Base-by-base conservation (phyloP, 768 basidiomycete genomes). In the Hericium alpestre region DNA sequence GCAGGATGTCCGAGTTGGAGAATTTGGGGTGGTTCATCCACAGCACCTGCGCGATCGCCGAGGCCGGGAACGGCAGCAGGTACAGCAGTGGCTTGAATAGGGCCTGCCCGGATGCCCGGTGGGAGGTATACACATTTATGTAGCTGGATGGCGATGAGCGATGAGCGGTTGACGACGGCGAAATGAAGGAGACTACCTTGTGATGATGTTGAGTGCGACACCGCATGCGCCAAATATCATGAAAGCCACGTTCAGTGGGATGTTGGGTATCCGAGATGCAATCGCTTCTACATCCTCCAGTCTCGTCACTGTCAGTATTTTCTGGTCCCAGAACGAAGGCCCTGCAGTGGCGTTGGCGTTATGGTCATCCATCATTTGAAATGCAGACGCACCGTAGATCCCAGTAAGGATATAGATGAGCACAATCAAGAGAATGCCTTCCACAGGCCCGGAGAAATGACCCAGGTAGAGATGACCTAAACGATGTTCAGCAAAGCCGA, bases 361-460 rank as follows among this genome's bases (percentile, higher is more conserved):
- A 10, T 10, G 43, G 7, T 18, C 43, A 46, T 9, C 20, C 0
- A 3, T 46, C 10, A 46, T 20, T n/a, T 9, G 16, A 11, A n/a
- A 25, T 20, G 11, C 15, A 20, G 37, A 25, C 40, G 66, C 77
- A 82, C 90, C 90, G 64, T 76, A 84, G 53, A 88, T 69, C 0
- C 92, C 94, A 12, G 87, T 86, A 54, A 95, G 73, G 32, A 83
- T 61, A 72, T 86, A 97, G 55, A 97, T 84, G 9, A 63, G 67
- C 25, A 86, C 75, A 56, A 98, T 86, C 70, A 97, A 79, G 38
- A 99, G 73, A 62, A 98, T 95, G 7, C 96, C 96, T 69, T 98
- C 96, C 2, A 97, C 90, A 0, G 96, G 95, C 0, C 96, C 95
- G 15, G 92, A 95, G 70, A 95, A 95, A 38, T 86, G 81, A 9